phyloP scores from a whole-genome alignment of 2,329 filamentous ascomycete species.

The Curvularia sp. region DNA sequence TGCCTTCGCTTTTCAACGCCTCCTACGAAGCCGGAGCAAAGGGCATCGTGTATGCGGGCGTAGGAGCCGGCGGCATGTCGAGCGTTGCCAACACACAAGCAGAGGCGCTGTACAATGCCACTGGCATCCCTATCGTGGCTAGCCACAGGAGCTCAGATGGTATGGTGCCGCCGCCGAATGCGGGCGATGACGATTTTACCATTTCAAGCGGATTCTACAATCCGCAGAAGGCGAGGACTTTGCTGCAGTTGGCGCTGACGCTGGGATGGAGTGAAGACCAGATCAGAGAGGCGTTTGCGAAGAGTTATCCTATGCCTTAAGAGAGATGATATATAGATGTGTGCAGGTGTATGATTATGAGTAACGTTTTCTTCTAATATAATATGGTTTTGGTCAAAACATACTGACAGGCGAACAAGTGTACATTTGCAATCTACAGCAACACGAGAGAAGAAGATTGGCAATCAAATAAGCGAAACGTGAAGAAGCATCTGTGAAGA shows the following conservation, averaged over 20 bases:
- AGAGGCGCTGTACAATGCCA: conserved; percentile 54
- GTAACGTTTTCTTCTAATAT: not conserved
- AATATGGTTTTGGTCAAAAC: not conserved
- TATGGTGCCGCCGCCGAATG: conserved; percentile 52
- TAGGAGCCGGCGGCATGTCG: conserved; percentile 61
- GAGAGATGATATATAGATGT: not conserved
- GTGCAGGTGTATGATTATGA: not conserved
- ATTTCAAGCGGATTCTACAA: conserved; percentile 62
- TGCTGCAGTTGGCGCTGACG: conserved; percentile 53
- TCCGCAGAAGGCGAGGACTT: conserved; percentile 62
- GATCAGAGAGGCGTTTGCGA: conserved; percentile 50
- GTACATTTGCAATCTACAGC: not conserved
- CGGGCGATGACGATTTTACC: conserved; percentile 31
- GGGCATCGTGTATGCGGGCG: conserved; percentile 64
- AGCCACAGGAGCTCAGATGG: conserved; percentile 62
- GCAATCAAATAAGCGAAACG: not conserved
- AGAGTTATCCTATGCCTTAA: conserved; percentile 38
- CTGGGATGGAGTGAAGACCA: conserved; percentile 51
- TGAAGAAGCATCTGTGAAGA: not conserved
- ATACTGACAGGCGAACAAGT: no score
- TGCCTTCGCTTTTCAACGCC: conserved; percentile 56
- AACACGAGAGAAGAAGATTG: not conserved
- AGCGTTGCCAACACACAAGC: conserved; percentile 45
- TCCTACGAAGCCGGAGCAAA: conserved; percentile 60
- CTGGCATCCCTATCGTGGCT: conserved; percentile 59